phyloP scores from a whole-genome alignment of 1,284 basidiomycete species.

The Naganishia sp. region DNA sequence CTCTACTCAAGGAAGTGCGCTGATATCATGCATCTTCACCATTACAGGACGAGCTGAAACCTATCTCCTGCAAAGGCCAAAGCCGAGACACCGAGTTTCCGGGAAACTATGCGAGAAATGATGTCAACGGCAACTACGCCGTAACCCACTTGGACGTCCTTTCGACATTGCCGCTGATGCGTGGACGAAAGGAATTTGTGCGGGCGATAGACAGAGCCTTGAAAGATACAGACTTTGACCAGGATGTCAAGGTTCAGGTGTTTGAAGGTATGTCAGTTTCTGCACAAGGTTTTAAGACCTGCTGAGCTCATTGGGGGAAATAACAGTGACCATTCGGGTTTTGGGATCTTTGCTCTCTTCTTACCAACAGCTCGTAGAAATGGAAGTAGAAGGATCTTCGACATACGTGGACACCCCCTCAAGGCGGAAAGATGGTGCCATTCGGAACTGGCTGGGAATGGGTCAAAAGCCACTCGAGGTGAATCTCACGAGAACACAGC shows the following conservation, averaged over 20 bases:
- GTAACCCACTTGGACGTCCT: constrained; percentile 51
- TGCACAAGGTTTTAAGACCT: neutral
- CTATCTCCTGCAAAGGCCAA: constrained; percentile 77
- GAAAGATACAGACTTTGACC: constrained; percentile 45
- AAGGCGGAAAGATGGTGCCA: constrained; percentile 31
- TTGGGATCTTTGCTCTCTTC: constrained; percentile 84
- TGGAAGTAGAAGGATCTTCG: constrained; percentile 49
- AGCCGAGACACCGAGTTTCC: constrained; percentile 77
- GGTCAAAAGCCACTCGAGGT: constrained; percentile 12
- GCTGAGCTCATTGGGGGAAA: neutral
- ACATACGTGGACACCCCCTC: constrained; percentile 34
- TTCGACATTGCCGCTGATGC: constrained; percentile 46
- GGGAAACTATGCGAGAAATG: constrained; percentile 76
- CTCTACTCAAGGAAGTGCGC: neutral
- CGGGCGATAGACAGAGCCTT: constrained; percentile 44
- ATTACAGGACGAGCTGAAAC: constrained; percentile 66
- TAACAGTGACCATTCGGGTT: constrained; percentile 74
- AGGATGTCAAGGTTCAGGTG: constrained; percentile 65
- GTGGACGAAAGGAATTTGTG: constrained; percentile 42
- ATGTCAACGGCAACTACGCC: constrained; percentile 67
- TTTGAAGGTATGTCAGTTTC: constrained; percentile 61
- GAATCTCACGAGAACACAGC: neutral
- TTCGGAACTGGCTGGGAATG: constrained; percentile 23
- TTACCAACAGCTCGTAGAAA: constrained; percentile 65
- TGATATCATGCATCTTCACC: neutral